Percentiles rank a stretch among this genome's conserved stretches.
These are phyloP conservation scores for Penicillium coprophilum DNA, from an alignment of 495 filamentous ascomycete species.

Conservation along the genomic window DNA sequence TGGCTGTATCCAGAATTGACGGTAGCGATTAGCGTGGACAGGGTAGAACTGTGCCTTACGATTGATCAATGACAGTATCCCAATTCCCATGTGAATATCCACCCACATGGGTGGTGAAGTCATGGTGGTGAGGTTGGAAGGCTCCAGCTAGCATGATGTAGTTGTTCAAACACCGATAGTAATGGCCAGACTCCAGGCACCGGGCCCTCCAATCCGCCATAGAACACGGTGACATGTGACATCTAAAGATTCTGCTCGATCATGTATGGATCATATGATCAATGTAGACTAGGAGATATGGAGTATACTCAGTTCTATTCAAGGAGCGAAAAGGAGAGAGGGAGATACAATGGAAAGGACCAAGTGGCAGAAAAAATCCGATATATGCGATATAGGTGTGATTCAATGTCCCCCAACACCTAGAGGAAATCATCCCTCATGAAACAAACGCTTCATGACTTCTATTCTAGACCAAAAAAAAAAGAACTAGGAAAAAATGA, in stretches of 20 bases:
- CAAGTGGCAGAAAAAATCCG: not conserved
- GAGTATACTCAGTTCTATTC: not conserved
- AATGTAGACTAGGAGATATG: not conserved
- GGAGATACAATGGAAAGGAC: not conserved
- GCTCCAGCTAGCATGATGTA: too few species aligned
- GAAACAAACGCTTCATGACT: constrained; percentile 14
- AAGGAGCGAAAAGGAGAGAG: not conserved
- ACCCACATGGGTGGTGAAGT: too few species aligned
- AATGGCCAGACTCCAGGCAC: not conserved
- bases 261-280: too few species aligned
- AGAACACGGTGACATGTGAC: too few species aligned
- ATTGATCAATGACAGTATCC: too few species aligned
- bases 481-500: not conserved
- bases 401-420: not conserved
- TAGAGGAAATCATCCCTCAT: constrained; percentile 10
- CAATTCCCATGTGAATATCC: too few species aligned
- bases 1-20: not conserved
- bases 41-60: too few species aligned
- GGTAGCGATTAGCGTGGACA: too few species aligned
- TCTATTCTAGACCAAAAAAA: constrained; percentile 13
- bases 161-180: not conserved
- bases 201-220: not conserved
- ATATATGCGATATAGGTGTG: not conserved
- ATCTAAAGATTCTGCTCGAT: too few species aligned
- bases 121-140: too few species aligned